Evolutionary conservation across 768 basidiomycete species (phyloP).

Genomic region (Kwoniella botswanensis): DNA sequence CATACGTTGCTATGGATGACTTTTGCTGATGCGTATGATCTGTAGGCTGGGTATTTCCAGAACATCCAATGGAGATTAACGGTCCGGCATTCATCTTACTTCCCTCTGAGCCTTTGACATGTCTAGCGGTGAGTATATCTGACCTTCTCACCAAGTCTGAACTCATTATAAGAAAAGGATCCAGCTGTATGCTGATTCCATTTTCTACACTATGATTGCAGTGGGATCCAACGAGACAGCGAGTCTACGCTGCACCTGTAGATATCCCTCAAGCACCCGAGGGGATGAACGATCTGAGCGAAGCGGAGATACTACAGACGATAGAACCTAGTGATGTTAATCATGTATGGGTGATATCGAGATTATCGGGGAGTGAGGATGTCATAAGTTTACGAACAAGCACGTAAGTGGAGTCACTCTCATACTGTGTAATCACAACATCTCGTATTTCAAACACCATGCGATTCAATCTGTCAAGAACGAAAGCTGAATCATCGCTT

Average conservation of each 20-base stretch:
- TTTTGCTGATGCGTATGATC: background rate
- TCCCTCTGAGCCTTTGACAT: conserved; percentile 51
- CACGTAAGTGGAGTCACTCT: conserved; percentile 39
- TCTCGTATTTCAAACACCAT: background rate
- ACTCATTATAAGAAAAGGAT: too few species aligned
- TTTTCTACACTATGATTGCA: conserved; percentile 13
- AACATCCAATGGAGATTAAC: conserved; percentile 46
- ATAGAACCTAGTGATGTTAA: conserved; percentile 56
- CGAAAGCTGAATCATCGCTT: background rate
- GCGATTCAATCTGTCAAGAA: background rate
- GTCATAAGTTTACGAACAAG: conserved; percentile 51
- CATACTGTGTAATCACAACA: too few species aligned
- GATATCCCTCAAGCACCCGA: conserved; percentile 54
- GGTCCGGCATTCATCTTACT: conserved; percentile 55
- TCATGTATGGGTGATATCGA: conserved; percentile 56
- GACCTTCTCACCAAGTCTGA: too few species aligned
- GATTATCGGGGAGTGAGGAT: conserved; percentile 55
- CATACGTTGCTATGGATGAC: background rate
- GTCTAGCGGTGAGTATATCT: conserved; percentile 50
- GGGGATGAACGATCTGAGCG: conserved; percentile 47
- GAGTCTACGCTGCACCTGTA: conserved; percentile 54
- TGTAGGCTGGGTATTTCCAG: conserved; percentile 56
- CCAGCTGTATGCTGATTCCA: too few species aligned
- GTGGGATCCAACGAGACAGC: conserved; percentile 54
- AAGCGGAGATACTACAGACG: conserved; percentile 48